These are phyloP conservation scores for Cerioporus squamosus DNA, from an alignment of 1,284 basidiomycete species.

Conservation along the genomic window DNA sequence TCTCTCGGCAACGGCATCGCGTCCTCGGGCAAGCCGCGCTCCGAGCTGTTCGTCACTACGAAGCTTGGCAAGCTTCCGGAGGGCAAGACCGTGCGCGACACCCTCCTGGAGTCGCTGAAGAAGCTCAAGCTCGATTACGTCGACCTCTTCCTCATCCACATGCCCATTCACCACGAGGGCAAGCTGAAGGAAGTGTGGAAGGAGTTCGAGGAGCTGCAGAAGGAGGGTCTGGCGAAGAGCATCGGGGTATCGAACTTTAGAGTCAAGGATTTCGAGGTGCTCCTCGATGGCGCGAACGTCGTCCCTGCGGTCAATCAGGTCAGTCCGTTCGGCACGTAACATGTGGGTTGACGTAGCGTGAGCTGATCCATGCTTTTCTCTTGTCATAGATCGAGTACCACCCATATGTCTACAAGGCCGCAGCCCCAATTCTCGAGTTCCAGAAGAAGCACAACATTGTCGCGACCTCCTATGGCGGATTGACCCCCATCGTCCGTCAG, in stretches of 20 bases:
- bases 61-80: slow-evolving; percentile 51
- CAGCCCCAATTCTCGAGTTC: slow-evolving; percentile 57
- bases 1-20: slow-evolving; percentile 56
- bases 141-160: slow-evolving; percentile 81
- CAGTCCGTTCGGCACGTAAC: slow-evolving; percentile 7
- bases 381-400: slow-evolving; percentile 74
- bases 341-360: background rate
- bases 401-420: slow-evolving; percentile 72
- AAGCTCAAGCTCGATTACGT: slow-evolving; percentile 73
- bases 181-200: slow-evolving; percentile 67
- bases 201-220: slow-evolving; percentile 70
- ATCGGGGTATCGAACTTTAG: slow-evolving; percentile 89
- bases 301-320: slow-evolving; percentile 84
- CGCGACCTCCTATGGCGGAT: slow-evolving; percentile 70
- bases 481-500: slow-evolving; percentile 61
- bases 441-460: slow-evolving; percentile 66
- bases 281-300: slow-evolving; percentile 62
- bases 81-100: slow-evolving; percentile 53
- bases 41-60: slow-evolving; percentile 68
- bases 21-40: slow-evolving; percentile 56
- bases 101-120: slow-evolving; percentile 56
- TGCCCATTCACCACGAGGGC: slow-evolving; percentile 48
- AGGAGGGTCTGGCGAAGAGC: slow-evolving; percentile 70
- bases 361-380: background rate
- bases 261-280: slow-evolving; percentile 64